Evolutionary conservation across 495 filamentous ascomycete species (phyloP).

Genomic region (Tetracladium setigerum): DNA sequence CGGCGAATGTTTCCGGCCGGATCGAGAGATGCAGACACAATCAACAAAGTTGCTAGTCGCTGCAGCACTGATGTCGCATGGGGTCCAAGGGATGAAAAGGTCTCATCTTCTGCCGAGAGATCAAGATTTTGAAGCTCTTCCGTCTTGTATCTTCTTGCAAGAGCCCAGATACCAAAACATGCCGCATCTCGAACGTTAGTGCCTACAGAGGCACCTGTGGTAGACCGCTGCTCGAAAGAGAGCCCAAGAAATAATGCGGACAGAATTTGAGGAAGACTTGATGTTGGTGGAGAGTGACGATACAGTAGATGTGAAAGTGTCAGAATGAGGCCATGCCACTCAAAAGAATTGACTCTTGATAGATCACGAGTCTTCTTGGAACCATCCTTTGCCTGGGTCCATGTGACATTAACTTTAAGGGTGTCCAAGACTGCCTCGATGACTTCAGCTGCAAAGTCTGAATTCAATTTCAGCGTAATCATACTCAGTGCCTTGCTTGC

Average conservation of each 20-base stretch:
- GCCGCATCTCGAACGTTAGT: slow-evolving; percentile 94
- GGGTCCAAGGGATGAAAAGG: slow-evolving; percentile 13
- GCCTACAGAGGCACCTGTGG: slow-evolving; percentile 76
- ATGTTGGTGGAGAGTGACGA: slow-evolving; percentile 60
- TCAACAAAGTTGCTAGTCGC: slow-evolving; percentile 67
- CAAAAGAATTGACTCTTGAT: slow-evolving; percentile 63
- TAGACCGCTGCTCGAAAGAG: slow-evolving; percentile 75
- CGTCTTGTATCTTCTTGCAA: slow-evolving; percentile 82
- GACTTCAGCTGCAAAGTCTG: slow-evolving; percentile 74
- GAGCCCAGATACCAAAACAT: slow-evolving; percentile 89
- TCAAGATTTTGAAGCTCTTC: slow-evolving; percentile 61
- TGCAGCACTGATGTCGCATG: slow-evolving; percentile 53
- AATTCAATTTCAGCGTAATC: slow-evolving; percentile 67
- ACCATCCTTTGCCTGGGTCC: slow-evolving; percentile 18
- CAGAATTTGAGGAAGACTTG: slow-evolving; percentile 60
- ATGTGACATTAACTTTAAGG: slow-evolving; percentile 71
- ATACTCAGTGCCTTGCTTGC: slow-evolving; percentile 90
- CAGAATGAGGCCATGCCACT: slow-evolving; percentile 89
- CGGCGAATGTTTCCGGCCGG: slow-evolving; percentile 86
- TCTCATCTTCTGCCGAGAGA: slow-evolving; percentile 23
- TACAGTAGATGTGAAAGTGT: slow-evolving; percentile 81
- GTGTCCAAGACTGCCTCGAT: slow-evolving; percentile 75
- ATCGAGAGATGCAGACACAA: slow-evolving; percentile 78
- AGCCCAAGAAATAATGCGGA: slow-evolving; percentile 65
- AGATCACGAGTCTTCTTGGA: slow-evolving; percentile 48